Evolutionary conservation across 2,329 filamentous ascomycete species (phyloP), one percentile per base, ranked within the genome.

Genomic region (Thielaviopsis musarum): DNA sequence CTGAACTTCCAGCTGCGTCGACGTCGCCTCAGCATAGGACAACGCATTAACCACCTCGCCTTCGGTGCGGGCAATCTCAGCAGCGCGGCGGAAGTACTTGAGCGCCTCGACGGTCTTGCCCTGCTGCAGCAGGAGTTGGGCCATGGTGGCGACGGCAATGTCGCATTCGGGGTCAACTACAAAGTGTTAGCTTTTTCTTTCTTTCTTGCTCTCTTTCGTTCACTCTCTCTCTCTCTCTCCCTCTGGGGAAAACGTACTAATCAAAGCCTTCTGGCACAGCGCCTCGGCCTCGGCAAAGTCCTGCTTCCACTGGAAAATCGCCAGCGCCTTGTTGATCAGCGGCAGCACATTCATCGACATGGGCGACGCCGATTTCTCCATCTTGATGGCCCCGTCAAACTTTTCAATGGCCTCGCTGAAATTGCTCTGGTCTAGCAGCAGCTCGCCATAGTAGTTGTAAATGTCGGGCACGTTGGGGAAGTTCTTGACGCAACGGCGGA

Each of bases 391-490:
- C 26, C 85, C 93, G 71, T 98, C 93, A 68, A 98, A 98, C 75
- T 96, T 95, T 75, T 95, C 88, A 64, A 98, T 90, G 26, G 93
- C 93, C 71, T 98, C 91, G 61, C 88, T 78, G 74, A 85, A 97
- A 73, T 96, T 95, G 73, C 89, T 85, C 77, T 97, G 93, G 76
- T 98, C 93, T 58, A 98, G 83, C 61, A 98, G 80, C 60, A 98
- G 80, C 76, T 98, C 93, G 67, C 93, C 93, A 68, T 95, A 97
- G 81, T 98, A 98, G 80, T 98, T 98, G 80, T 97, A 98, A 49
- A 97, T 93, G 69, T 98, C 93, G 5, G 91, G 91, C 12, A 95
- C 88, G 70, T 91, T 88, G 68, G 90, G 87, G 69, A 98, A 98
- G 75, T 95, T 96, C 84, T 97, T 98, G 72, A 96, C 91, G 73